These are phyloP conservation scores for Aureobasidium sp. DNA, from an alignment of 2,329 filamentous ascomycete species.

Conservation along the genomic window DNA sequence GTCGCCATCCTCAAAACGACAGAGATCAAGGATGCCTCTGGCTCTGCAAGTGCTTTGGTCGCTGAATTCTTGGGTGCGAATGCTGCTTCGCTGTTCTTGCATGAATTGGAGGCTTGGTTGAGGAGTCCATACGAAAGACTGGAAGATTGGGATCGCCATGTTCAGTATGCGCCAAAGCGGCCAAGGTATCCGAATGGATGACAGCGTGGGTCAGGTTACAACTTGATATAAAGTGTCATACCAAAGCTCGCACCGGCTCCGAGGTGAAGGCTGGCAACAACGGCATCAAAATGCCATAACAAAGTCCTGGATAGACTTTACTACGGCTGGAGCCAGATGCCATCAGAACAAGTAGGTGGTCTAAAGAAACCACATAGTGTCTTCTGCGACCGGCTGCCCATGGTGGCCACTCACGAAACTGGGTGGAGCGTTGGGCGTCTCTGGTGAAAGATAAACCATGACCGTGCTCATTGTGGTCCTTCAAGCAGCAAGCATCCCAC, in stretches of 20 bases:
- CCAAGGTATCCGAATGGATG: background rate
- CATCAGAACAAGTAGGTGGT: no score
- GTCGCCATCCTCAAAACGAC: slow-evolving; percentile 75
- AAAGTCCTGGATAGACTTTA: no score
- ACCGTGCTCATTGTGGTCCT: background rate
- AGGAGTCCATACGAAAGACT: slow-evolving; percentile 68
- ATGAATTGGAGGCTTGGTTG: slow-evolving; percentile 77
- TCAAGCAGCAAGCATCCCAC: background rate
- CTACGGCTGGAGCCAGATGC: no score
- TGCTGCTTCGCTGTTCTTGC: slow-evolving; percentile 68
- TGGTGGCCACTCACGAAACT: no score
- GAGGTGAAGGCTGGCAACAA: no score
- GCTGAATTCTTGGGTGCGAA: slow-evolving; percentile 69
- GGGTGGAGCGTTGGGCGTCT: no score
- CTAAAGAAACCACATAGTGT: no score
- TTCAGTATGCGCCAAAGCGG: slow-evolving; percentile 53
- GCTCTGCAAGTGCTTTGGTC: slow-evolving; percentile 72
- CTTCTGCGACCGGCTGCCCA: no score
- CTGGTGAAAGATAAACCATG: no score
- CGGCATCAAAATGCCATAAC: no score
- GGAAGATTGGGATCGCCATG: slow-evolving; percentile 70
- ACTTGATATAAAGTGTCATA: no score
- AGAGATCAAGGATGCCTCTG: slow-evolving; percentile 70
- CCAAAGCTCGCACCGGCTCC: no score
- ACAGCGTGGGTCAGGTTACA: background rate